These are phyloP conservation scores for Nitzschia putrida DNA, from an alignment of 108 stramenopile species.

Conservation along the genomic window DNA sequence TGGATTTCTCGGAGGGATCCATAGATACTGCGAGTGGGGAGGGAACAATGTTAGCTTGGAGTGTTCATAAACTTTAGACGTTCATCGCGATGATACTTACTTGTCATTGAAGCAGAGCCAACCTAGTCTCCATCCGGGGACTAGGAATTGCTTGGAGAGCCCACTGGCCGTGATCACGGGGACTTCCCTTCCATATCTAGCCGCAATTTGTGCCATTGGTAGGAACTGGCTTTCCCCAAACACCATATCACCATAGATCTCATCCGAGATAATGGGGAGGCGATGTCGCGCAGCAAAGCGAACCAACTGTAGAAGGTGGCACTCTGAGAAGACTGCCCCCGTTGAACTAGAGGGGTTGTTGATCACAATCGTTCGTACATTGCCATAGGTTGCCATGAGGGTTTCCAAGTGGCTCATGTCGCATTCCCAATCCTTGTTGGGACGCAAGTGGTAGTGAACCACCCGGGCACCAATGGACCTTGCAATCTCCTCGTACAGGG, in stretches of 20 bases:
- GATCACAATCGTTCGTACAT: slow-evolving; percentile 78
- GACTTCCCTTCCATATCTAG: slow-evolving; percentile 55
- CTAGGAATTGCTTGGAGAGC: slow-evolving; percentile 90
- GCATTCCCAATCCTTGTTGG: slow-evolving; percentile 78
- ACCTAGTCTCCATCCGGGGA: slow-evolving; percentile 92
- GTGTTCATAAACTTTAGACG: no score
- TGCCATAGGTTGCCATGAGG: slow-evolving; percentile 9
- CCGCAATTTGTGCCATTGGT: slow-evolving; percentile 74
- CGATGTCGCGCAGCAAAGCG: slow-evolving; percentile 61
- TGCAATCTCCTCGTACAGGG: slow-evolving; percentile 89
- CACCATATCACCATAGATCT: slow-evolving; percentile 90
- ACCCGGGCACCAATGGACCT: slow-evolving; percentile 80
- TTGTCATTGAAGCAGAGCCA: slow-evolving; percentile 86
- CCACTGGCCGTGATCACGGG: slow-evolving; percentile 89
- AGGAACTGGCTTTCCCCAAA: slow-evolving; percentile 61
- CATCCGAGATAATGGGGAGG: slow-evolving; percentile 87
- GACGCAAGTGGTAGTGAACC: slow-evolving; percentile 75
- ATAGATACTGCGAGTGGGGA: slow-evolving; percentile 27
- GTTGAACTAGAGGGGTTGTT: slow-evolving; percentile 95
- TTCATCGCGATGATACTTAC: slow-evolving; percentile 25
- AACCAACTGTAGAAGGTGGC: slow-evolving; percentile 67
- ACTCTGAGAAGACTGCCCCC: slow-evolving; percentile 84
- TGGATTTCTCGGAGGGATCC: slow-evolving; percentile 68
- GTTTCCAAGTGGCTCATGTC: slow-evolving; percentile 83
- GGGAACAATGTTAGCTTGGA: not conserved